phyloP scores from a whole-genome alignment of 352 stramenopile species.

The Phytophthora hybrid region DNA sequence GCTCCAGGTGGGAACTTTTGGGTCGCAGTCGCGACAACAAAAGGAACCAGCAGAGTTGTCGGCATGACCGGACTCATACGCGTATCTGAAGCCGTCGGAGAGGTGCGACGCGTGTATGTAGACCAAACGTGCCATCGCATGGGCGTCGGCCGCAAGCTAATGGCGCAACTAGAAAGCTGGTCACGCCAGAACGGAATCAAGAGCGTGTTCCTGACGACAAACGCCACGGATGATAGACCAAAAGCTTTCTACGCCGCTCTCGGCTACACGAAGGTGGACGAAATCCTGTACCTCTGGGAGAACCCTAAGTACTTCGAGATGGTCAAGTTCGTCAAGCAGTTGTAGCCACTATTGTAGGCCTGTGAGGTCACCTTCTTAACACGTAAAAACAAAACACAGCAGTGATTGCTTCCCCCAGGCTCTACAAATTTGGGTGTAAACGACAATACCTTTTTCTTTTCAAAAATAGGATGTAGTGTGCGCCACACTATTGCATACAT shows the following conservation, averaged over 20 bases:
- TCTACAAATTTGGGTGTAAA: too few species aligned
- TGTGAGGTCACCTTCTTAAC: too few species aligned
- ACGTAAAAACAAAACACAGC: too few species aligned
- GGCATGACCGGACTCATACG: slow-evolving; percentile 38
- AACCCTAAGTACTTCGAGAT: slow-evolving; percentile 26
- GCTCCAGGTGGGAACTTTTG: slow-evolving; percentile 37
- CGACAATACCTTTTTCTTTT: slow-evolving; percentile 2
- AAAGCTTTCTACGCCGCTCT: slow-evolving; percentile 35
- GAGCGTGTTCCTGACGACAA: slow-evolving; percentile 36
- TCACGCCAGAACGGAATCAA: slow-evolving; percentile 20
- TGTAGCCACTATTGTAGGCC: slow-evolving; percentile 12
- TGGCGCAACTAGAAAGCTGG: slow-evolving; percentile 26
- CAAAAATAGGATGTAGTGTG: slow-evolving; percentile 14
- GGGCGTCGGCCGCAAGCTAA: slow-evolving; percentile 34
- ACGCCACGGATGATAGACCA: slow-evolving; percentile 12
- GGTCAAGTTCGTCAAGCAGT: slow-evolving; percentile 29
- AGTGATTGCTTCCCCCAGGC: too few species aligned
- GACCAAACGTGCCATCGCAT: slow-evolving; percentile 33
- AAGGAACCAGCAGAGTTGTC: slow-evolving; percentile 16
- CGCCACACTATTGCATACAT: not conserved
- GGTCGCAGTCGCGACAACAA: slow-evolving; percentile 24
- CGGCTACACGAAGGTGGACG: slow-evolving; percentile 25
- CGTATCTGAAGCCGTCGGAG: slow-evolving; percentile 16
- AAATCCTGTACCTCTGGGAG: slow-evolving; percentile 20
- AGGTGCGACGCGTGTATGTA: slow-evolving; percentile 39